Evolutionary conservation across 768 basidiomycete genomes (phyloP).

Genomic region (Fomitopsis pulvina): DNA sequence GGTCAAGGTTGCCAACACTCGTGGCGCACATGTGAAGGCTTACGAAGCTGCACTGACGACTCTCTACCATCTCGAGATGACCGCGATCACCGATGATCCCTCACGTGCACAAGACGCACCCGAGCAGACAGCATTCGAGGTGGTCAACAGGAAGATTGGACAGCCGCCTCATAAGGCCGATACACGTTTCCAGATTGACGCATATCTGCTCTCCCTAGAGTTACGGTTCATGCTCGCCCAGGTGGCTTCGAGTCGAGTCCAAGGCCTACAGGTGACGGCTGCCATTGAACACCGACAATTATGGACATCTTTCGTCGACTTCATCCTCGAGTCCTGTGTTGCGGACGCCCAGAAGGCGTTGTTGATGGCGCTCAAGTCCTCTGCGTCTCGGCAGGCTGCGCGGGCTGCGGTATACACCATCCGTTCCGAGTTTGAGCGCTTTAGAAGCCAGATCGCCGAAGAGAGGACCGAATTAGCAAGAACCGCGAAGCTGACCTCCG

Average conservation of each 20-base stretch:
- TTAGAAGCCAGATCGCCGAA: constrained; percentile 17
- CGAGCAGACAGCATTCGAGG: constrained; percentile 21
- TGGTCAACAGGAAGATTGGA: constrained; percentile 25
- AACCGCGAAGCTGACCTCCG: background rate
- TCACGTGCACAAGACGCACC: constrained; percentile 16
- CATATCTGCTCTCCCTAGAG: constrained; percentile 27
- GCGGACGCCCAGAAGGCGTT: constrained; percentile 20
- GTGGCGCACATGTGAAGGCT: constrained; percentile 26
- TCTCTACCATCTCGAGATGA: constrained; percentile 25
- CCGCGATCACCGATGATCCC: constrained; percentile 14
- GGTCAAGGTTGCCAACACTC: constrained; percentile 18
- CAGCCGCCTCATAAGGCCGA: constrained; percentile 30
- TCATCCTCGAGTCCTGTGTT: constrained; percentile 22
- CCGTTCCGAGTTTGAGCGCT: constrained; percentile 22
- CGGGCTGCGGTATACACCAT: constrained; percentile 14
- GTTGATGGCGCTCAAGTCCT: constrained; percentile 17
- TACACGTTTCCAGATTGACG: constrained; percentile 28
- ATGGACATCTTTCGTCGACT: constrained; percentile 18
- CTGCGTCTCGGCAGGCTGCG: constrained; percentile 24
- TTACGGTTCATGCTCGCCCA: constrained; percentile 27
- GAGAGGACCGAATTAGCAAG: constrained; percentile 6
- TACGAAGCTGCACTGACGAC: constrained; percentile 28
- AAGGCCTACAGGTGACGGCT: constrained; percentile 4
- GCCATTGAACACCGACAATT: constrained; percentile 6
- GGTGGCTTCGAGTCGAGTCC: constrained; percentile 22